Conservation (phyloP, 495 filamentous ascomycete species). For the Neurospora terricola region DNA sequence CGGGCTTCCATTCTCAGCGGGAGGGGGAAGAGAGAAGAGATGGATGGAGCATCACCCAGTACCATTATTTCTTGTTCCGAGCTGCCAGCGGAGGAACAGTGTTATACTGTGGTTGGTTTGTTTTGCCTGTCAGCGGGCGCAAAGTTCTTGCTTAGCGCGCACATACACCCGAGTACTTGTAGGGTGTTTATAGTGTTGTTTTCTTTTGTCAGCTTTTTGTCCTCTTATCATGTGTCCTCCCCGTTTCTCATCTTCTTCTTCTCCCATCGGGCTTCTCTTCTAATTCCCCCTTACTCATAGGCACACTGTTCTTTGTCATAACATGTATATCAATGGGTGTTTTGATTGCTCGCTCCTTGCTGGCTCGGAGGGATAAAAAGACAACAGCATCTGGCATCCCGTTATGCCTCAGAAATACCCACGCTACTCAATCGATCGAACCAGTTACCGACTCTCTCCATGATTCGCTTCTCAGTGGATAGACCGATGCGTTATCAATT, state of each 20-base stretch:
- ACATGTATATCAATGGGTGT: constrained; percentile 40
- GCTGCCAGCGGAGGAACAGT: background rate
- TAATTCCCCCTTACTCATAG: background rate
- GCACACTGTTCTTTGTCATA: constrained; percentile 18
- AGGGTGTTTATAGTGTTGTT: constrained; percentile 16
- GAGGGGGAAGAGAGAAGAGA: background rate
- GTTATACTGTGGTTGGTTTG: constrained; percentile 3
- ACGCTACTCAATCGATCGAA: background rate
- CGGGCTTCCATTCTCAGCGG: constrained; percentile 2
- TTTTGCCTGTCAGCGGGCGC: constrained; percentile 1
- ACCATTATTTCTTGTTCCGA: constrained; percentile 5
- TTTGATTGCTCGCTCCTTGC: constrained; percentile 24
- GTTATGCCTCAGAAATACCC: background rate
- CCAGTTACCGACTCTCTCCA: background rate
- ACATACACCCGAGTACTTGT: constrained; percentile 1
- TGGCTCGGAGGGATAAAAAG: constrained; percentile 21
- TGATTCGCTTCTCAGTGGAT: background rate
- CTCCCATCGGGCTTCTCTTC: background rate
- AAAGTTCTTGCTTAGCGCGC: background rate
- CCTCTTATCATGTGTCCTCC: background rate
- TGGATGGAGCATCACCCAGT: constrained; percentile 10
- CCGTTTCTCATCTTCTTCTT: constrained; percentile 5
- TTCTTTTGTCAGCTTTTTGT: constrained; percentile 24
- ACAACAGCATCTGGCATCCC: background rate
- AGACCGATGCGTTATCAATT: background rate